These are phyloP conservation scores for Amanita subjunquillea DNA, from an alignment of 768 basidiomycete genomes.

Conservation along the genomic window DNA sequence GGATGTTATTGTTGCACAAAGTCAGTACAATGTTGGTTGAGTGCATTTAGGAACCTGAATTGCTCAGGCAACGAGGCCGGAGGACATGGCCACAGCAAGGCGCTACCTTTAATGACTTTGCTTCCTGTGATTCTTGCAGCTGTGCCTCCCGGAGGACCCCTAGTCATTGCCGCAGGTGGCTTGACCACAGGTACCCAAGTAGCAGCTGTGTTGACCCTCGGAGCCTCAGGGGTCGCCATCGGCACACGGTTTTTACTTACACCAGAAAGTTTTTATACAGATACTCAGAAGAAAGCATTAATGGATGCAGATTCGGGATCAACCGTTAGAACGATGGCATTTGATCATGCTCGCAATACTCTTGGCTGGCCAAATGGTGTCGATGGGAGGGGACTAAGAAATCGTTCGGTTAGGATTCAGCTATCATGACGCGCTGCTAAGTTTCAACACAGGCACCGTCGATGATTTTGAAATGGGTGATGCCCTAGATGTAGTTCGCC, in stretches of 20 bases:
- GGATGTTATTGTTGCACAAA: conserved; percentile 74
- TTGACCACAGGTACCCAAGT: conserved; percentile 54
- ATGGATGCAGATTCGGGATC: conserved; percentile 30
- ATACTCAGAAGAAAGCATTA: conserved; percentile 42
- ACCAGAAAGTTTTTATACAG: conserved; percentile 50
- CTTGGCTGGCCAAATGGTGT: conserved; percentile 51
- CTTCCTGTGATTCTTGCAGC: conserved; percentile 42
- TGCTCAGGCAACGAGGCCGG: conserved; percentile 65
- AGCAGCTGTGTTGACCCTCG: conserved; percentile 54
- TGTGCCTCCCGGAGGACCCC: conserved; percentile 31
- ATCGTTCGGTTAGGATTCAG: conserved; percentile 22
- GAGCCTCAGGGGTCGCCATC: conserved; percentile 56
- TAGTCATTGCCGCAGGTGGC: conserved; percentile 69
- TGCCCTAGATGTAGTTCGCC: conserved; percentile 28
- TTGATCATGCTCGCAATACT: conserved; percentile 47
- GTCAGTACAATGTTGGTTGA: conserved; percentile 21
- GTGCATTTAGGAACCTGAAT: conserved; percentile 2
- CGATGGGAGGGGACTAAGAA: conserved; percentile 52
- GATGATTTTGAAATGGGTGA: conserved; percentile 44
- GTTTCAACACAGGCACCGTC: conserved; percentile 34
- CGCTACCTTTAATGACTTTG: conserved; percentile 52
- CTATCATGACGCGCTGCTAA: background rate
- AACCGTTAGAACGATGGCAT: conserved; percentile 52
- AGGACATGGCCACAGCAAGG: conserved; percentile 54
- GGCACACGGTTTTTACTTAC: conserved; percentile 73